These are phyloP conservation scores for Silene conica DNA, from an alignment of 148 eudicot genomes.

Conservation along the genomic window DNA sequence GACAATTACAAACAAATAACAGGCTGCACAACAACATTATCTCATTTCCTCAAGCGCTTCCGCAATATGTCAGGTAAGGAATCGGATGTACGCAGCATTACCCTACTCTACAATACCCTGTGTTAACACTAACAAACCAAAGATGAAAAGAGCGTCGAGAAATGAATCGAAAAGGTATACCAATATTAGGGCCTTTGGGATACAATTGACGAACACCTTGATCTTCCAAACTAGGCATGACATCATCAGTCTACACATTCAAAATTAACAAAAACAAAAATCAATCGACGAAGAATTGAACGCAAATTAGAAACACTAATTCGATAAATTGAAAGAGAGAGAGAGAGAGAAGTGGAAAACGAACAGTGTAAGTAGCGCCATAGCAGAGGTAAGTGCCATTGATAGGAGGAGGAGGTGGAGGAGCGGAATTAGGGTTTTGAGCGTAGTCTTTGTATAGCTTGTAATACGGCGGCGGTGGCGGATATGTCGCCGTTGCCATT, in stretches of 20 bases:
- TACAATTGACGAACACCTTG: constrained; percentile 89
- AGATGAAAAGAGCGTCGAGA: too few relatives aligned
- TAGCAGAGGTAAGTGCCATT: constrained; percentile 65
- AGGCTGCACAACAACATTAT: too few relatives aligned
- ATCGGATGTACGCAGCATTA: too few relatives aligned
- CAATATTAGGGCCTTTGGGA: constrained; percentile 75
- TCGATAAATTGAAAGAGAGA: background rate
- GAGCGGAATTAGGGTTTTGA: constrained; percentile 60
- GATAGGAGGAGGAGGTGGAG: constrained; percentile 72
- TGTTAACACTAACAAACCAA: too few relatives aligned
- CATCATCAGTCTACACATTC: constrained; percentile 73
- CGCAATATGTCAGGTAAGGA: too few relatives aligned
- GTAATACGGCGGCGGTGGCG: constrained; percentile 92
- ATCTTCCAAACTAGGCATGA: constrained; percentile 78
- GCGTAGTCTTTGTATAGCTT: constrained; percentile 69
- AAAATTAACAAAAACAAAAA: background rate
- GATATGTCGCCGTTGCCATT: constrained; percentile 86
- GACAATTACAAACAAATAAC: too few relatives aligned
- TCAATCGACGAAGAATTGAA: background rate
- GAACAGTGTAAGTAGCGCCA: constrained; percentile 72
- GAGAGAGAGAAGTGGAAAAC: constrained; percentile 15
- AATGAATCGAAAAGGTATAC: constrained; percentile 26
- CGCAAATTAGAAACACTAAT: background rate
- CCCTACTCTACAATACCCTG: too few relatives aligned
- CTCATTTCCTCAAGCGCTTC: too few relatives aligned